Evolutionary conservation across 225 moss, liverwort and hornwort species (phyloP), one percentile per base, ranked within the genome.

Genomic region (Antitrichia curtipendula): DNA sequence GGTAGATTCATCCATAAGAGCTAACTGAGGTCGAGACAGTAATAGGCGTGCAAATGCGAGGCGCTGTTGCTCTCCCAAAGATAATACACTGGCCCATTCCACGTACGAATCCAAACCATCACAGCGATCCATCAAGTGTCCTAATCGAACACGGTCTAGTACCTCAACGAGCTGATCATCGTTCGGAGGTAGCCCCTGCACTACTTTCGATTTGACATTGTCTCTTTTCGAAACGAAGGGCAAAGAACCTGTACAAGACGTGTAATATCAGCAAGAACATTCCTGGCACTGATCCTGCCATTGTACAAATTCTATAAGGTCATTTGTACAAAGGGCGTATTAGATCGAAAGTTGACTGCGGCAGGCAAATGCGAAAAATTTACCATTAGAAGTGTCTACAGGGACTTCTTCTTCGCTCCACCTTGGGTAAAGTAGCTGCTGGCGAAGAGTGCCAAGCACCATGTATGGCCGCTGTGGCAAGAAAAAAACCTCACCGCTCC

Each of bases 391-490:
- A 56, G 92, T 77, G 85, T 94, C 91, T 66, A 83, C 86, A 68
- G 57, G 75, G 84, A 94, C 89, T 74, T 90, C 92, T 84, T 92
- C 94, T 91, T 99, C 96, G 86, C 93, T 95, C 99, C 99, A 99
- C 24, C 93, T 94, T 60, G 99, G 99, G 89, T 99, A 99, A 82
- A 99, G 86, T 79, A 99, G 92, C 90, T 99, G 99, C 82, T 99
- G 99, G 49, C 99, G 96, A 86, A 99, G 94, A 88, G 95, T 97
- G 87, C 99, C 99, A 87, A 99, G 88, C n/a, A 99, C 99, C 99
- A 99, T 97, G 90, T 99, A 99, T 16, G 99, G 99, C 82, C 97
- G 94, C 93, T 99, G 99, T 12, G 99, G 99, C 91, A 99, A 93
- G 88, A 99, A 99, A 88, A 99, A 99, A 54, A 99, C 89, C 77